phyloP scores from a whole-genome alignment of 2,329 filamentous ascomycete genomes.

The Curvularia sp. region DNA sequence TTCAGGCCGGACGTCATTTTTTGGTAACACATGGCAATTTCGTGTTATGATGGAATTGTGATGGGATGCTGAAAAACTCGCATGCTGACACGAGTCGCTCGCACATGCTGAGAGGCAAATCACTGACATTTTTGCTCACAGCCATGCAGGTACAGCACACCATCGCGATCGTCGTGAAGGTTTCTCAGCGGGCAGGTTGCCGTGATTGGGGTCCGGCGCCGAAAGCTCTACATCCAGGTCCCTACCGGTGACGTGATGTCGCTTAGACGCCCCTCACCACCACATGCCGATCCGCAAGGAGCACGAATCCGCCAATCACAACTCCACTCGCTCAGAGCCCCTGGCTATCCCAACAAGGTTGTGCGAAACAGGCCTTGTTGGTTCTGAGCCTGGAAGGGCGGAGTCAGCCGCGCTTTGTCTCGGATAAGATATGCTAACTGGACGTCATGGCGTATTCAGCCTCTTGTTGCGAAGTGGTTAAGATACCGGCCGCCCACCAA shows the following conservation, averaged over 20 bases:
- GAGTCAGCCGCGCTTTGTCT: constrained; percentile 29
- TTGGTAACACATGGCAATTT: constrained; percentile 16
- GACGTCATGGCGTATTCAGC: constrained; percentile 39
- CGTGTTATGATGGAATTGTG: constrained; percentile 18
- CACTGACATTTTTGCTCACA: constrained; percentile 10
- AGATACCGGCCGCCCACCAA: constrained; percentile 11
- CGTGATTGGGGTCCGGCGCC: constrained; percentile 37
- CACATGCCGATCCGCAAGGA: constrained; percentile 29
- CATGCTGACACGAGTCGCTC: constrained; percentile 12
- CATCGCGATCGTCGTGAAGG: constrained; percentile 28
- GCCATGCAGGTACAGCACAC: constrained; percentile 37
- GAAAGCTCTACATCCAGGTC: constrained; percentile 20
- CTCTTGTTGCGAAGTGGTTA: constrained; percentile 18
- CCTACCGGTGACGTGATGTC: constrained; percentile 40
- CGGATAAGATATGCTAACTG: constrained; percentile 13
- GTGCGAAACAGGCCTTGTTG: constrained; percentile 15
- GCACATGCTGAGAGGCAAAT: constrained; percentile 1
- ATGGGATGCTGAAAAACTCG: constrained; percentile 13
- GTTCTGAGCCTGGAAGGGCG: constrained; percentile 20
- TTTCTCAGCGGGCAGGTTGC: constrained; percentile 16
- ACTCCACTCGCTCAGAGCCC: background rate
- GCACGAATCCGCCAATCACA: constrained; percentile 33
- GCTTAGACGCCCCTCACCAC: constrained; percentile 26
- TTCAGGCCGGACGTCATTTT: constrained; percentile 24
- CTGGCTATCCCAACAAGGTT: constrained; percentile 22